Evolutionary conservation across 2,329 filamentous ascomycete species (phyloP).

Genomic region (Emergomyces orientalis): DNA sequence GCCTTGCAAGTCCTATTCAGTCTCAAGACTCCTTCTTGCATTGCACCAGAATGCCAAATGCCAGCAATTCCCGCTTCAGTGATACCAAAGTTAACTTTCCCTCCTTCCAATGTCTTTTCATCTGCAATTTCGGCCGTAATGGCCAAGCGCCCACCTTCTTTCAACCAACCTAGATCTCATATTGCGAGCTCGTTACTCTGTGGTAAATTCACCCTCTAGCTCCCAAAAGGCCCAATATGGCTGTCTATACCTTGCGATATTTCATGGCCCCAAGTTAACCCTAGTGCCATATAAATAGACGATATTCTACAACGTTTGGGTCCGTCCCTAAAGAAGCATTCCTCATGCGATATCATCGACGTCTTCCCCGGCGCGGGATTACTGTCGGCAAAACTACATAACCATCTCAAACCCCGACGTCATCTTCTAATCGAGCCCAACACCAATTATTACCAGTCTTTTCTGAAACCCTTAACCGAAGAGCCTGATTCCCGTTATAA

Average conservation of each 20-base stretch:
- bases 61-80: not conserved
- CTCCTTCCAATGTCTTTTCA: conserved; percentile 20
- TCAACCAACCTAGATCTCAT: conserved; percentile 14
- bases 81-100: not conserved
- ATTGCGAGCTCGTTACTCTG: conserved; percentile 28
- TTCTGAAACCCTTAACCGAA: conserved; percentile 51
- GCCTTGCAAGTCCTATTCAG: not conserved
- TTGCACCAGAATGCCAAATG: conserved; percentile 2
- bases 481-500: conserved; percentile 40
- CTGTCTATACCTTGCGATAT: not conserved
- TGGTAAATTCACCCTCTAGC: conserved; percentile 21
- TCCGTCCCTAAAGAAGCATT: conserved; percentile 57
- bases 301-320: conserved; percentile 62
- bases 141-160: conserved; percentile 18
- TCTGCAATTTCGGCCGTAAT: conserved; percentile 13
- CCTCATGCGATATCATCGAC: conserved; percentile 77
- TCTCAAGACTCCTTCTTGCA: not conserved
- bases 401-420: conserved; percentile 63
- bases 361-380: conserved; percentile 71
- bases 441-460: conserved; percentile 46
- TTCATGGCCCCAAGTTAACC: not conserved
- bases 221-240: not conserved
- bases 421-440: conserved; percentile 78
- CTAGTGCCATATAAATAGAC: conserved; percentile 35
- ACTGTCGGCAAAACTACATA: conserved; percentile 69